Base-by-base conservation (phyloP, 2,329 filamentous ascomycete genomes). In the Pestalotiopsis sp. region DNA sequence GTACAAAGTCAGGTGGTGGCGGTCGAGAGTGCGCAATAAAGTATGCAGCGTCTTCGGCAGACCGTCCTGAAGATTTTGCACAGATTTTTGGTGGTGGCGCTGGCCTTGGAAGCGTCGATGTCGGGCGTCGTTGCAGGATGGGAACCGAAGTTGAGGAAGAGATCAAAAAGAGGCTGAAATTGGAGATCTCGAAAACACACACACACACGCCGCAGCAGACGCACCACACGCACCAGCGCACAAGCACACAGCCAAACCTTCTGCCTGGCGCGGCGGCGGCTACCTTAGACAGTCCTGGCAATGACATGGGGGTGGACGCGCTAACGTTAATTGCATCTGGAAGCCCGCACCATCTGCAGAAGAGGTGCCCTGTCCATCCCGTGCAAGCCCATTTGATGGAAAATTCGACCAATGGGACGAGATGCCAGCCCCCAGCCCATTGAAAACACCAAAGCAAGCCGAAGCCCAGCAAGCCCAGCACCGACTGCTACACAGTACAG, bases 181-280 rank as follows among this genome's bases (percentile, higher is more conserved):
- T 75, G 72, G 72, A 75, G 72, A 74, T 73, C 73, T 74, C 70
- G 73, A 76, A 76, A 75, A 75, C 74, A 75, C 70, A 70, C 67
- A 70, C 67, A 70, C 58, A 76, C 74, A 31, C 6, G 31, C 31
- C 31, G 31, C 31, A 31, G 6, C 31, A 31, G 31, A 31, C 31
- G 31, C 31, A 36, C 31, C 31, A 36, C 6, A 36, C 31, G 31
- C 31, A 36, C 31, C 31, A 36, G 31, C 31, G 31, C 31, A 36
- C 31, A 36, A 36, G 31, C 31, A 36, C 31, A 36, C 31, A 75
- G 73, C 74, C 70, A 70, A 68, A 70, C 61, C 72, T 62, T 36
- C 31, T 7, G 31, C 31, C 31, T 73, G 72, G 70, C 71, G 70
- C 70, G 68, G 70, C 70, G 68, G 66, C 68, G 68, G 59, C 31